Percentiles rank a stretch among this genome's conserved stretches.
phyloP scores from a whole-genome alignment of 176 grass and related monocot species.

The Alloteropsis semialata region DNA sequence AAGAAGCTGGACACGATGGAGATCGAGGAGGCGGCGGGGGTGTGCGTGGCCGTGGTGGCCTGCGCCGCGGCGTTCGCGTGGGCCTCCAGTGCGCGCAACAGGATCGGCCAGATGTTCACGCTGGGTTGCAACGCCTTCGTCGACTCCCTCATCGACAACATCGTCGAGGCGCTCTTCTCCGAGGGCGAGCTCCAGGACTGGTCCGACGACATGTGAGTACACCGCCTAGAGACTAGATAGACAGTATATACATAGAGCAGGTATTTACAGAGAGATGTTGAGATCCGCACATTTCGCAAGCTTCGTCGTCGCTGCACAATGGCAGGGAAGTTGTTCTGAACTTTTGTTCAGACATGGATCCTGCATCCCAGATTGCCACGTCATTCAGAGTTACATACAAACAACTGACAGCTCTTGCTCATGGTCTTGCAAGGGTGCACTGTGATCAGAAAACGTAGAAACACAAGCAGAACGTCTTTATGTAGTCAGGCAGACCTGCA shows the following conservation, averaged over 20 bases:
- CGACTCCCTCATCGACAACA: slow-evolving; percentile 89
- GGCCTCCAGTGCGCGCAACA: slow-evolving; percentile 61
- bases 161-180: slow-evolving; percentile 89
- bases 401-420: not conserved
- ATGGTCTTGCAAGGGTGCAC: not conserved
- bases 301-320: not conserved
- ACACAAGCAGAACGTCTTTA: not conserved
- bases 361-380: not conserved
- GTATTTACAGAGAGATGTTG: not conserved
- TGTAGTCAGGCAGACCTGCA: not conserved
- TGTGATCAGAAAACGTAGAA: not conserved
- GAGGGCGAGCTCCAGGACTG: slow-evolving; percentile 74
- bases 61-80: slow-evolving; percentile 77
- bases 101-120: slow-evolving; percentile 86
- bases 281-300: not conserved
- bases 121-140: slow-evolving; percentile 81
- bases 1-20: slow-evolving; percentile 85
- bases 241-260: slow-evolving; percentile 1
- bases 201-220: slow-evolving; percentile 61
- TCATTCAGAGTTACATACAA: not conserved
- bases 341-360: not conserved
- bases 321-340: not conserved
- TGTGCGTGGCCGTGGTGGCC: slow-evolving; percentile 72
- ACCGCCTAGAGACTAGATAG: not conserved
- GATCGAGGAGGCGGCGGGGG: slow-evolving; percentile 70